Evolutionary conservation across 371 early-diverging fungal genomes (phyloP).

Genomic region (Mucor racemosus): DNA sequence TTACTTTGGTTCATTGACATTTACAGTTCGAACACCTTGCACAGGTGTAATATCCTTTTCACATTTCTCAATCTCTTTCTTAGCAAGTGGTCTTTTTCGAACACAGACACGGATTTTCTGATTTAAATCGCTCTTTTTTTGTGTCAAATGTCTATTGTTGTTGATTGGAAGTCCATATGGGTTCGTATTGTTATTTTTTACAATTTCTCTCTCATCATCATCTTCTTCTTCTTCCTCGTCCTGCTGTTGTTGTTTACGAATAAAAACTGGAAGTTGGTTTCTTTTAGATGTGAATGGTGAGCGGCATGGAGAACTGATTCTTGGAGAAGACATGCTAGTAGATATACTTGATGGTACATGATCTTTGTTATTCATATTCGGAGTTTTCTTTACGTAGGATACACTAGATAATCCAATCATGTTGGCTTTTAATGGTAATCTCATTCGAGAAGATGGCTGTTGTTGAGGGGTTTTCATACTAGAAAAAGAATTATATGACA

Average conservation of each 20-base stretch:
- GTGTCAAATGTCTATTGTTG: conserved; percentile 9
- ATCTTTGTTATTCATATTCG: neutral
- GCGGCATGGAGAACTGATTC: conserved; percentile 17
- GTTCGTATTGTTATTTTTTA: neutral
- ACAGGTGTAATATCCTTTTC: conserved; percentile 83
- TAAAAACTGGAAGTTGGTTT: conserved; percentile 8
- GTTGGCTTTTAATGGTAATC: conserved; percentile 4
- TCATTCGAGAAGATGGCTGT: conserved; percentile 9
- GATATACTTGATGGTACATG: conserved; percentile 18
- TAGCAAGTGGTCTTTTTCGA: conserved; percentile 88
- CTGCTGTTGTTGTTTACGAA: conserved; percentile 14
- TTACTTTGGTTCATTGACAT: conserved; percentile 88
- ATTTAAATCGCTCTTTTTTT: conserved; percentile 47
- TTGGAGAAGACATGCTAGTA: conserved; percentile 24
- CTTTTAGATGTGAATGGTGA: conserved; percentile 17
- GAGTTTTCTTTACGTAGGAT: conserved; percentile 22
- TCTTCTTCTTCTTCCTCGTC: conserved; percentile 11
- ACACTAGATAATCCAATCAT: conserved; percentile 22
- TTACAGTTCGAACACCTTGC: conserved; percentile 64
- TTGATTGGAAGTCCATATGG: neutral
- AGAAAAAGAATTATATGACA: neutral
- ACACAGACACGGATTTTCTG: conserved; percentile 93
- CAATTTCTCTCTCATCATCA: conserved; percentile 13
- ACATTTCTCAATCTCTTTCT: conserved; percentile 72
- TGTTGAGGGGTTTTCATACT: neutral